Percentiles rank a stretch among this genome's conserved stretches.
Conservation (phyloP, 2,329 filamentous ascomycete species). For the Fusarium coffeatum region DNA sequence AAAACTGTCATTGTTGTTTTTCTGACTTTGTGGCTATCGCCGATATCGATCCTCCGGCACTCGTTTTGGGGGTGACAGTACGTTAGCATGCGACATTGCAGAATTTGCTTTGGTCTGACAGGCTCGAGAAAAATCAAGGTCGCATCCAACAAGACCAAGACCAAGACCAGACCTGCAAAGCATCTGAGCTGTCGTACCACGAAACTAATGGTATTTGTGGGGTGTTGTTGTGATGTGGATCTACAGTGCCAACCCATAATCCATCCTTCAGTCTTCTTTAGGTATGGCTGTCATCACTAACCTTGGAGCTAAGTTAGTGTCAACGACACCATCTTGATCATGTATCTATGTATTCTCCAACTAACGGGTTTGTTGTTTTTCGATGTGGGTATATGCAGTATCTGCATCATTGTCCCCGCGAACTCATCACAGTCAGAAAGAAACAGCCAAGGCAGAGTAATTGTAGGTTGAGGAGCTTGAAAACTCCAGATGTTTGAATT, state of each 20-base stretch:
- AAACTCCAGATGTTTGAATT: conserved; percentile 31
- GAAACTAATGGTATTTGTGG: conserved; percentile 27
- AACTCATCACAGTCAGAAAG: conserved; percentile 1
- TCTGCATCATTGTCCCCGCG: conserved; percentile 29
- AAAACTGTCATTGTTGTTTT: not conserved
- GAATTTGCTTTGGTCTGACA: conserved; percentile 20
- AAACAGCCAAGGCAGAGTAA: not conserved
- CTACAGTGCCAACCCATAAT: conserved; percentile 16
- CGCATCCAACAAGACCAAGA: conserved; percentile 8
- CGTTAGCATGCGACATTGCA: conserved; percentile 13
- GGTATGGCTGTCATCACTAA: conserved; percentile 41
- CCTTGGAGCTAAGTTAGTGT: conserved; percentile 30
- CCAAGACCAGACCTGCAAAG: conserved; percentile 17
- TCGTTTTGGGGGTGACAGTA: conserved; percentile 11
- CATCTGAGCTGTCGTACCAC: conserved; percentile 33
- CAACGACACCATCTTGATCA: conserved; percentile 33
- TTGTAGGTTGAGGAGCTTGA: conserved; percentile 24
- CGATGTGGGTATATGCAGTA: conserved; percentile 18
- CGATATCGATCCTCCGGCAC: conserved; percentile 26
- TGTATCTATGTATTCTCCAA: conserved; percentile 11
- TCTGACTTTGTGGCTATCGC: conserved; percentile 37
- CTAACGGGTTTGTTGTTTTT: conserved; percentile 29
- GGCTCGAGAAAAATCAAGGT: conserved; percentile 19
- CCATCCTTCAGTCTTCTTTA: conserved; percentile 29
- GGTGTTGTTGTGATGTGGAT: conserved; percentile 25